Percentiles rank a stretch among this genome's conserved stretches.
These are phyloP conservation scores for Chlamydomonas asymmetrica DNA, from an alignment of 139 green algal genomes.

Conservation along the genomic window DNA sequence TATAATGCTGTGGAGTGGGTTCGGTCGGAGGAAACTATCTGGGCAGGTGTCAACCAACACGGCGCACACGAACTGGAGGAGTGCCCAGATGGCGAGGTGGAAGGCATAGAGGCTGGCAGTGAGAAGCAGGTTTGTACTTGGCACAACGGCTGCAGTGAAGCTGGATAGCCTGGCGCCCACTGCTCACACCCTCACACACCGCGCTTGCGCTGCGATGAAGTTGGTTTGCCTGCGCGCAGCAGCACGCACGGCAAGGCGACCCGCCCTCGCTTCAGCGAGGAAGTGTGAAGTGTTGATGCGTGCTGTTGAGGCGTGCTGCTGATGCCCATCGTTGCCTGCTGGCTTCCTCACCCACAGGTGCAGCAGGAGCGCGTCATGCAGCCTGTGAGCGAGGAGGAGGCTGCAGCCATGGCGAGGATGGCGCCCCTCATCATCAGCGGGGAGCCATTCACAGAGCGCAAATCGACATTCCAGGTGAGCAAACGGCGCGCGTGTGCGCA, in stretches of 20 bases:
- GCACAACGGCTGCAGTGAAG: neutral
- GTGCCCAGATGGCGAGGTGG: neutral
- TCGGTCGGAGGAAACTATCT: conserved; percentile 26
- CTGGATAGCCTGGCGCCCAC: neutral
- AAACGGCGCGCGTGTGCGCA: neutral
- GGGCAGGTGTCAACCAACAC: neutral
- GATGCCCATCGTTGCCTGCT: neutral
- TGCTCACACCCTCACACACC: neutral
- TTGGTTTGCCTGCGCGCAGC: neutral
- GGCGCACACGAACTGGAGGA: neutral
- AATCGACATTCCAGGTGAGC: conserved; percentile 77
- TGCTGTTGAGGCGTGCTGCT: neutral
- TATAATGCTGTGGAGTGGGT: conserved; percentile 70
- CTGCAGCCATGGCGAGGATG: conserved; percentile 16
- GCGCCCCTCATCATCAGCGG: conserved; percentile 58
- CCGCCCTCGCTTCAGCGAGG: too few relatives aligned
- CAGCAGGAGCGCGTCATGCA: conserved; percentile 2
- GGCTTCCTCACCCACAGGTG: neutral
- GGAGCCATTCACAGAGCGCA: conserved; percentile 66
- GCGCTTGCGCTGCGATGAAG: neutral
- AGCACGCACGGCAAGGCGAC: too few relatives aligned
- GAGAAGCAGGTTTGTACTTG: neutral
- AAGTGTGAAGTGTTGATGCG: neutral
- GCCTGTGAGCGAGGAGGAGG: conserved; percentile 12
- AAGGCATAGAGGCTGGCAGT: neutral